Conservation (phyloP, 495 filamentous ascomycete genomes). For the Penicillium diatomitis region DNA sequence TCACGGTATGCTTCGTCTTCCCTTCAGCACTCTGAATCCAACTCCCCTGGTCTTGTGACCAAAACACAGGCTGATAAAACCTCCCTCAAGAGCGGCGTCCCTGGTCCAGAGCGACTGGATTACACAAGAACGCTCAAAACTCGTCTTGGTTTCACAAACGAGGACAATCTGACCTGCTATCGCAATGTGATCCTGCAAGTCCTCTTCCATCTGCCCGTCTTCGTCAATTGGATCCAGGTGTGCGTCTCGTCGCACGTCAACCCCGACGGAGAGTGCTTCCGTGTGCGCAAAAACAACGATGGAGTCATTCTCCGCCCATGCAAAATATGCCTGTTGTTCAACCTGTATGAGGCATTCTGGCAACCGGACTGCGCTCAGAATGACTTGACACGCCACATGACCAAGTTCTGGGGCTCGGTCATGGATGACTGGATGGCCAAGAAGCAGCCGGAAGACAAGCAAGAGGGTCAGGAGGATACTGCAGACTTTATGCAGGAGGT, state of each 20-base stretch:
- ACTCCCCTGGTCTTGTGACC: too few species aligned
- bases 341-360: constrained; percentile 6
- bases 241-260: constrained; percentile 2
- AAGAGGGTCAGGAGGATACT: constrained; percentile 16
- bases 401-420: constrained; percentile 1
- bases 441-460: neutral
- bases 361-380: neutral
- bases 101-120: neutral
- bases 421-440: neutral
- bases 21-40: too few species aligned
- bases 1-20: too few species aligned
- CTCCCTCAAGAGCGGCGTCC: neutral
- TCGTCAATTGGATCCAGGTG: constrained; percentile 28
- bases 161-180: constrained; percentile 25
- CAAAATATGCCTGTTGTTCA: constrained; percentile 11
- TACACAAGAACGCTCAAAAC: constrained; percentile 1
- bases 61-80: neutral
- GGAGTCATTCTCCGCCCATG: neutral
- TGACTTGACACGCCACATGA: neutral
- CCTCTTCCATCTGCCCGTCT: constrained; percentile 31
- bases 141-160: neutral
- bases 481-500: constrained; percentile 14
- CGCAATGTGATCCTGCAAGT: constrained; percentile 29
- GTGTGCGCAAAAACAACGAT: neutral
- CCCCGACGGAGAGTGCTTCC: neutral